Evolutionary conservation across 352 stramenopile species (phyloP).

Genomic region (Pythium rishiriense): DNA sequence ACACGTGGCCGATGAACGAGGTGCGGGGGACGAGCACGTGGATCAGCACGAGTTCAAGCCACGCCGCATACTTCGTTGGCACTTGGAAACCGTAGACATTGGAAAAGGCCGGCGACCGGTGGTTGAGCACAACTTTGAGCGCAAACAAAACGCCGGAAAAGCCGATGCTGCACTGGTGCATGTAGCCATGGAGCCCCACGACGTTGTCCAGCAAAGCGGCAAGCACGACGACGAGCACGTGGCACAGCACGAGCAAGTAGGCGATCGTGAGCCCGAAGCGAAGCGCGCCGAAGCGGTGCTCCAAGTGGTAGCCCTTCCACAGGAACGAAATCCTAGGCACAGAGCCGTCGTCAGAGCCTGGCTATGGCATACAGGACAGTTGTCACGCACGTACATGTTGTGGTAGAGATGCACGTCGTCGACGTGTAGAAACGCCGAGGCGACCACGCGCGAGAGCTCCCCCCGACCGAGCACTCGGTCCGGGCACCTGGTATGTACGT

Average conservation of each 20-base stretch:
- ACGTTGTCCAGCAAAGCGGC: conserved; percentile 36
- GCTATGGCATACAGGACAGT: conserved; percentile 5
- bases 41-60: conserved; percentile 87
- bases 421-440: conserved; percentile 79
- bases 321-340: conserved; percentile 66
- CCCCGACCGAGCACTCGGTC: conserved; percentile 43
- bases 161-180: conserved; percentile 63
- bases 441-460: conserved; percentile 50
- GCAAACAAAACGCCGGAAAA: conserved; percentile 81
- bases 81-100: conserved; percentile 72
- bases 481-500: conserved; percentile 52
- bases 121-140: conserved; percentile 85
- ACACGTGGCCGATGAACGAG: conserved; percentile 86
- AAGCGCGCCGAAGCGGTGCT: conserved; percentile 49
- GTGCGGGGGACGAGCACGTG: conserved; percentile 79
- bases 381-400: conserved; percentile 80
- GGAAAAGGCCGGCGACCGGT: conserved; percentile 65
- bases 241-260: conserved; percentile 63
- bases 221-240: conserved; percentile 54
- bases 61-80: conserved; percentile 86
- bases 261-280: conserved; percentile 49
- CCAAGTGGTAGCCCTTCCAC: conserved; percentile 84
- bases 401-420: conserved; percentile 90
- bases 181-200: conserved; percentile 24
- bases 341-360: conserved; percentile 8